Evolutionary conservation across 2,329 filamentous ascomycete genomes (phyloP).

Genomic region (Cordyceps farinosa): DNA sequence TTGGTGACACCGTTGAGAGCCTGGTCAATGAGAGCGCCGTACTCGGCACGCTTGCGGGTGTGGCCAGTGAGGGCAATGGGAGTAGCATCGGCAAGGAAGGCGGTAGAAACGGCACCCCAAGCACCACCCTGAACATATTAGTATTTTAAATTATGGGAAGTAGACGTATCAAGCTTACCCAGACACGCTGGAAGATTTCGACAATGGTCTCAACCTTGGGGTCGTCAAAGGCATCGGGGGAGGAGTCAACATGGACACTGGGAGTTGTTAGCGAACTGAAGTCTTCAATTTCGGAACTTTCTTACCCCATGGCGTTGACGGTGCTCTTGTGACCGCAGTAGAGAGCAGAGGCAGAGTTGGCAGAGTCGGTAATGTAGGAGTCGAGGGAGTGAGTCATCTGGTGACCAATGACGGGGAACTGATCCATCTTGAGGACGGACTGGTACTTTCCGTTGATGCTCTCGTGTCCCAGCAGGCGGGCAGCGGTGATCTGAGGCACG

Average conservation of each 20-base stretch:
- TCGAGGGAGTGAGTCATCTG: slow-evolving; percentile 88
- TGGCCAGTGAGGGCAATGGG: slow-evolving; percentile 72
- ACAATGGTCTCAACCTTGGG: slow-evolving; percentile 83
- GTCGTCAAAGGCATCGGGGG: slow-evolving; percentile 69
- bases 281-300: neutral
- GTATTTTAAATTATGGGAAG: neutral
- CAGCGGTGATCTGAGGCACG: slow-evolving; percentile 59
- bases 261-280: neutral
- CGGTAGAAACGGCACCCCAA: slow-evolving; percentile 72
- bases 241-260: slow-evolving; percentile 73
- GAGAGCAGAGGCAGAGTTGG: slow-evolving; percentile 77
- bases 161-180: slow-evolving; percentile 41
- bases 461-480: slow-evolving; percentile 76
- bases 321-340: slow-evolving; percentile 82
- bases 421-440: slow-evolving; percentile 70
- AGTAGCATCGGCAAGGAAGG: slow-evolving; percentile 76
- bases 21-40: slow-evolving; percentile 70
- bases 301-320: slow-evolving; percentile 71
- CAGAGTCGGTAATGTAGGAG: slow-evolving; percentile 80
- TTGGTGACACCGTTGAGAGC: slow-evolving; percentile 73
- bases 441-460: slow-evolving; percentile 82
- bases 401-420: slow-evolving; percentile 81
- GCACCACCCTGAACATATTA: slow-evolving; percentile 42
- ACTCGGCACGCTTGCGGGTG: slow-evolving; percentile 65
- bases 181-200: slow-evolving; percentile 70